Evolutionary conservation across 768 basidiomycete genomes (phyloP), one percentile per base, ranked within the genome.

Genomic region (Russula abietina): DNA sequence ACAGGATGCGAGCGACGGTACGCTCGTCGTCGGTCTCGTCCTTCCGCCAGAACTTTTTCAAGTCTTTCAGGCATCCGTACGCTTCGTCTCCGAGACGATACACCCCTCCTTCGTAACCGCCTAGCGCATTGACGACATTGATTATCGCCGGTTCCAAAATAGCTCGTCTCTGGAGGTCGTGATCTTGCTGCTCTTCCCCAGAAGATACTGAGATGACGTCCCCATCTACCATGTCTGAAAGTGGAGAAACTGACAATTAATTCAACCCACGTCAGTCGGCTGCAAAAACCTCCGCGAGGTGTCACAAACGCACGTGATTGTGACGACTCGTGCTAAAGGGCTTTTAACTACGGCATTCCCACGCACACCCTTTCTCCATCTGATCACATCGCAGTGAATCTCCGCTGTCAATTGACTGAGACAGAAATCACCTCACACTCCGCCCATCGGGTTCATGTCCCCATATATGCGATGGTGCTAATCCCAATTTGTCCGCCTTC

Each of bases 21-120:
- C 97, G 84, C 71, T 95, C 94, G 72, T 98, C 96, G 74, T 99
- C 97, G 0, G 87, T 88, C 70, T 98, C 97, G 73, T 99, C 97
- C 73, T 92, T 89, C 56, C 95, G 77, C 97, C 96, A 98, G 54
- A 96, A 81, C 68, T 87, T 91, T 77, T 98, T 98, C 64, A 99
- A 79, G 73, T 98, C 97, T 69, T 91, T 91, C 68, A 99, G 73
- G 74, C 93, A 96, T 2, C 89, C 89, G 62, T 78, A 77, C n/a
- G 81, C 85, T 65, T 91, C 85, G 76, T 93, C 91, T 48, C 91
- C 91, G 70, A 92, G 82, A 48, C 85, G 78, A 73, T 93, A 93
- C 5, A 70, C 73, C 24, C 79, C 81, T 7, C 73, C 80, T 73
- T 93, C 89, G 67, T 81, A 76, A 1, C 91, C 91, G 46, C 91